Evolutionary conservation across 495 filamentous ascomycete genomes (phyloP).

Genomic region (Bacidia rubella): DNA sequence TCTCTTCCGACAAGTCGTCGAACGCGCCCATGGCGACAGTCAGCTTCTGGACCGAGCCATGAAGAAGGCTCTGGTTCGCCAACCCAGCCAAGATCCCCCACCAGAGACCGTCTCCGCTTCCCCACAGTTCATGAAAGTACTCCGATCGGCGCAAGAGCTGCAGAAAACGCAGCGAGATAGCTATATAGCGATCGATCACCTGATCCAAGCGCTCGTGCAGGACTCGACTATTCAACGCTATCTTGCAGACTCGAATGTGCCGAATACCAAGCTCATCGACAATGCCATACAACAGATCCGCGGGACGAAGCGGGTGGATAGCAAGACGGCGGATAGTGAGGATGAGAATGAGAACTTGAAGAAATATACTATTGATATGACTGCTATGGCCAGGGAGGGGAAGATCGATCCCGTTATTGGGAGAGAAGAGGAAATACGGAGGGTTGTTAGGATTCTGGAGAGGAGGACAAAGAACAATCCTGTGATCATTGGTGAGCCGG

Average conservation of each 20-base stretch:
- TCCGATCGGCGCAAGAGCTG: slow-evolving; percentile 73
- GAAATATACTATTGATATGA: slow-evolving; percentile 98
- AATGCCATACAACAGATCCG: slow-evolving; percentile 78
- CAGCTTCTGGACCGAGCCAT: slow-evolving; percentile 76
- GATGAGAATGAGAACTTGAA: slow-evolving; percentile 84
- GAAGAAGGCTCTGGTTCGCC: slow-evolving; percentile 79
- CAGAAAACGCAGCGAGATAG: slow-evolving; percentile 93
- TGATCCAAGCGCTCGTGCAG: slow-evolving; percentile 71
- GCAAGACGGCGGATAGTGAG: slow-evolving; percentile 84
- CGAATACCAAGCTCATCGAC: slow-evolving; percentile 80
- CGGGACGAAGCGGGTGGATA: slow-evolving; percentile 83
- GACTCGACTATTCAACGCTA: slow-evolving; percentile 58
- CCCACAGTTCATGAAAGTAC: slow-evolving; percentile 64
- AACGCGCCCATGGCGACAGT: slow-evolving; percentile 83
- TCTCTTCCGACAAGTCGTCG: slow-evolving; percentile 85
- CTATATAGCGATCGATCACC: slow-evolving; percentile 84
- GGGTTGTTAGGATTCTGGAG: slow-evolving; percentile 86
- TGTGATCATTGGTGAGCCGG: slow-evolving; percentile 87
- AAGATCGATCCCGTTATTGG: slow-evolving; percentile 98
- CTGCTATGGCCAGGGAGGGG: slow-evolving; percentile 79
- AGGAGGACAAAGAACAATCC: slow-evolving; percentile 98
- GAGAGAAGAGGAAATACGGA: slow-evolving; percentile 88
- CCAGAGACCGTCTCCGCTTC: slow-evolving; percentile 74
- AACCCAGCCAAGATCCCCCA: slow-evolving; percentile 88
- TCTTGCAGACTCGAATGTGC: slow-evolving; percentile 77